Conservation (phyloP, 441 rosid genomes). For the Euphorbia schlechtendalii region DNA sequence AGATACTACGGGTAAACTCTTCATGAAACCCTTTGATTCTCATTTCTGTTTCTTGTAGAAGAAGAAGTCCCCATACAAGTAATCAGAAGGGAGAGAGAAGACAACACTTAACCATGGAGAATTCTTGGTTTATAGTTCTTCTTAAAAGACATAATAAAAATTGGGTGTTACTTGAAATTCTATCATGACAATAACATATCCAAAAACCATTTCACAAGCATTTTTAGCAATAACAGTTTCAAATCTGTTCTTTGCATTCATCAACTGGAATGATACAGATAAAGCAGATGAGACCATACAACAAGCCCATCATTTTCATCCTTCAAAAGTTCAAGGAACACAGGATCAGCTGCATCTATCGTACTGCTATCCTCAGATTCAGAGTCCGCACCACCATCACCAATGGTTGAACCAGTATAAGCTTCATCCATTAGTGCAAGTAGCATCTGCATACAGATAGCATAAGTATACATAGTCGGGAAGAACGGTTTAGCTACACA, state of each 20-base stretch:
- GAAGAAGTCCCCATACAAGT: not conserved
- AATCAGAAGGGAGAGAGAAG: not conserved
- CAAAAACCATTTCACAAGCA: not conserved
- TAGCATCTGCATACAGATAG: constrained; percentile 63
- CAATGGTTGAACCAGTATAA: constrained; percentile 91
- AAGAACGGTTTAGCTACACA: constrained; percentile 14
- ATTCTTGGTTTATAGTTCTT: not conserved
- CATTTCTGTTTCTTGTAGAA: not conserved
- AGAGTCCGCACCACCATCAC: constrained; percentile 81
- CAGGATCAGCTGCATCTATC: constrained; percentile 77
- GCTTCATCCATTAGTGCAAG: constrained; percentile 99
- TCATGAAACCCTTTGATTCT: not conserved
- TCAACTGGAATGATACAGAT: constrained; percentile 15
- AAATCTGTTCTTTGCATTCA: not conserved
- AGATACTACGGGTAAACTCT: not conserved
- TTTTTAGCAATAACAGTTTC: not conserved
- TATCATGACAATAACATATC: constrained; percentile 1
- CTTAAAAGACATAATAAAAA: not conserved
- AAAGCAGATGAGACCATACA: constrained; percentile 39
- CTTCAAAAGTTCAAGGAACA: constrained; percentile 90
- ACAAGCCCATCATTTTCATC: constrained; percentile 97
- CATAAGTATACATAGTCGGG: constrained; percentile 14
- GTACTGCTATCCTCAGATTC: constrained; percentile 85
- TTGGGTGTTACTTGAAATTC: constrained; percentile 2
- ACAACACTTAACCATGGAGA: not conserved